A percentile compares a stretch with the other conserved stretches of the same genome.
Conservation (phyloP, 768 basidiomycete species). For the Royoungia palumana region DNA sequence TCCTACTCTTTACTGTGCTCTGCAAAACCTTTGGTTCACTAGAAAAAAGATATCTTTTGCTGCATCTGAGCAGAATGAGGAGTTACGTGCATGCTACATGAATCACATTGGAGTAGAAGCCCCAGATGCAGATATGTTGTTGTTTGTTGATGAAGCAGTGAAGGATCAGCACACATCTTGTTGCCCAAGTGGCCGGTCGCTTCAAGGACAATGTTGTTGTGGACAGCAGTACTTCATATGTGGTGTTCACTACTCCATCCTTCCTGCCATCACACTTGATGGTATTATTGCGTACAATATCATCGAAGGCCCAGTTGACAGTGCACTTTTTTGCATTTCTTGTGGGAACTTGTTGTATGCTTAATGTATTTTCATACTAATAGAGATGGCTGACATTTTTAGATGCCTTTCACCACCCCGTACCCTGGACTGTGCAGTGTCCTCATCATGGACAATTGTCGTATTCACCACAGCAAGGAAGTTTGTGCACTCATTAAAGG, state of each 20-base stretch:
- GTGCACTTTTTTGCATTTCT: constrained; percentile 6
- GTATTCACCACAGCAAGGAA: constrained; percentile 23
- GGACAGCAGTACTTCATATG: constrained; percentile 11
- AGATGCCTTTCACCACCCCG: neutral
- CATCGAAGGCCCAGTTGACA: constrained; percentile 12
- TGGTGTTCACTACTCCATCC: constrained; percentile 9
- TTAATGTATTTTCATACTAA: no score
- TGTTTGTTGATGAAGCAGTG: constrained; percentile 19
- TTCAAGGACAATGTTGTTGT: neutral
- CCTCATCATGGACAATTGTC: constrained; percentile 25
- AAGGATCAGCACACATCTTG: constrained; percentile 7
- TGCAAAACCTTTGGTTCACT: neutral
- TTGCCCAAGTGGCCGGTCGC: neutral
- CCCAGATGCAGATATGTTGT: constrained; percentile 20
- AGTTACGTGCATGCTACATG: constrained; percentile 4
- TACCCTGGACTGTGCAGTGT: neutral
- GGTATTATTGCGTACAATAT: constrained; percentile 19
- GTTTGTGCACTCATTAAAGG: constrained; percentile 17
- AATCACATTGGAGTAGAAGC: constrained; percentile 7
- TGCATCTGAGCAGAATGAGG: constrained; percentile 15
- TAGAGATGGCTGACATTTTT: neutral
- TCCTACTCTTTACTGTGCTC: no score
- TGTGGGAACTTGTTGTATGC: constrained; percentile 7
- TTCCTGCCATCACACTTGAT: constrained; percentile 15
- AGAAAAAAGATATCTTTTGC: constrained; percentile 10